Percentiles rank a stretch among this genome's conserved stretches.
phyloP scores from a whole-genome alignment of 129 eudicot species.

The Erigeron canadensis region DNA sequence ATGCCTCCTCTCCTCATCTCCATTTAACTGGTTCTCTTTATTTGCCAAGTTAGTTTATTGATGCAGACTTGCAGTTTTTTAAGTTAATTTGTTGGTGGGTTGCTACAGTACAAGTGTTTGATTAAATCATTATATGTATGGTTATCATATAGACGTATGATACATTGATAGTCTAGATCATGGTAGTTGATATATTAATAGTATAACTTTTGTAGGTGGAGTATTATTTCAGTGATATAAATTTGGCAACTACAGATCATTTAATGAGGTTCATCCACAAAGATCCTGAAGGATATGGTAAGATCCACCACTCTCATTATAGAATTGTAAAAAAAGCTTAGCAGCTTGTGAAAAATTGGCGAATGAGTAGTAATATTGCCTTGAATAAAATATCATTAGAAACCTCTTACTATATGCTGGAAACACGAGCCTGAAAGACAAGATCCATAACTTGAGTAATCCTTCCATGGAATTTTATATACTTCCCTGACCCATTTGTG shows the following conservation, averaged over 20 bases:
- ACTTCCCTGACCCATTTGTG: conserved; percentile 11
- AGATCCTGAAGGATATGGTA: conserved; percentile 95
- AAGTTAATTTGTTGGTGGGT: neutral
- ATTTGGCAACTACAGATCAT: conserved; percentile 97
- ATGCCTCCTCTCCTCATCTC: no score
- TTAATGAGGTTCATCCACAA: conserved; percentile 71
- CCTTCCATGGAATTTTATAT: neutral
- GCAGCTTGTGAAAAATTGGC: neutral
- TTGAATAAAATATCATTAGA: neutral
- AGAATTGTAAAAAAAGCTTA: neutral
- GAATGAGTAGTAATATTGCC: neutral
- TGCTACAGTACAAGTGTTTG: conserved; percentile 1
- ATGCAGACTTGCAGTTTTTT: neutral
- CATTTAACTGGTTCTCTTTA: no score
- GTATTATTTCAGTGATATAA: conserved; percentile 93
- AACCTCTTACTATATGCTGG: neutral
- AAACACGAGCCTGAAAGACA: no score
- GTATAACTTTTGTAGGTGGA: conserved; percentile 69
- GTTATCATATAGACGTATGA: conserved; percentile 10
- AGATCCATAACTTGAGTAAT: neutral
- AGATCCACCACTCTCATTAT: conserved; percentile 6
- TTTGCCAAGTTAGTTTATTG: neutral
- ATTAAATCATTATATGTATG: neutral
- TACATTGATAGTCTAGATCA: neutral
- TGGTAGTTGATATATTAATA: conserved; percentile 17